Base-by-base conservation (phyloP, 345 rosid genomes). In the Turritis glabra region DNA sequence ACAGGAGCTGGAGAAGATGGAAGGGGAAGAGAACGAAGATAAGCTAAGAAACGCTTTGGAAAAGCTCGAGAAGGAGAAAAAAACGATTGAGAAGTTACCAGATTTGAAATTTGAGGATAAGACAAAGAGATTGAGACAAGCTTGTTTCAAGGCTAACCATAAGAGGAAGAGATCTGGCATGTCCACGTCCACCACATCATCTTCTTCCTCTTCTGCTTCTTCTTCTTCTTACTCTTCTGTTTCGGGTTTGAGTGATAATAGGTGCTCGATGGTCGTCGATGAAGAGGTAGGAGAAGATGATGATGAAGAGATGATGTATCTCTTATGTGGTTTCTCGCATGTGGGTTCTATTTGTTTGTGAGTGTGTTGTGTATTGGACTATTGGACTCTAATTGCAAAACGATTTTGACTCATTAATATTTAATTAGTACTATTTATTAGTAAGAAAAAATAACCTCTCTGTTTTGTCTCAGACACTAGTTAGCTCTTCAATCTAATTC, bases 81-180 rank as follows among this genome's bases (percentile, higher is more conserved):
- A 57, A 79, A 18, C 62, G 66, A 57, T 88, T 29, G 89, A 90
- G 74, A 80, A 82, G 47, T 23, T 67, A 19, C 96, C 96, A 0
- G 88, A 92, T 14, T 14, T 79, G 78, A 64, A 83, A 18, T 80
- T 89, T 23, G 80, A 79, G 17, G 77, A 74, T 25, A 78, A 72
- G 25, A 88, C 96, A 0, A 92, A 85, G 79, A 84, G 88, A 81
- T 75, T 92, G 2, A 80, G 97, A 44, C 96, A 92, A 76, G 89
- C 93, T 1, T 89, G 88, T 62, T 92, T 88, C 71, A 92, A 92
- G 76, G 92, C 90, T 1, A 89, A 83, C 55, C 90, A 92, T 83
- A 91, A 83, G 84, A 89, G 76, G 78, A 85, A 88, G 67, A 84
- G 74, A 35, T 15, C 25, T 65, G 48, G 3, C 32, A 54, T 68